Conservation (phyloP, 2,329 filamentous ascomycete genomes). For the Coniochaeta sp. region DNA sequence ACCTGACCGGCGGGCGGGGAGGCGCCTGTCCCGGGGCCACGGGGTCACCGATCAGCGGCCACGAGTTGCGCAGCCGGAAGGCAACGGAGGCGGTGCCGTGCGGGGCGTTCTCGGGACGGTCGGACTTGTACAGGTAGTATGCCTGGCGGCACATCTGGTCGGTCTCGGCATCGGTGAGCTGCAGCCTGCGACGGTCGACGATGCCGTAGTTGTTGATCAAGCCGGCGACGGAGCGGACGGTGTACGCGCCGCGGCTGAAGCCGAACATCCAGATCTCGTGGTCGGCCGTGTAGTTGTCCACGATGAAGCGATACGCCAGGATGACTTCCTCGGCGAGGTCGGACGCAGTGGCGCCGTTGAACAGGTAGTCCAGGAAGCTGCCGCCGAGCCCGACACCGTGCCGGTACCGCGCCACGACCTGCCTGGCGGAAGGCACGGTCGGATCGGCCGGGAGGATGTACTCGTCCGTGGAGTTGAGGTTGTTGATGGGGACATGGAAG, state of each 20-base stretch:
- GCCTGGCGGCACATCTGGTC: background rate
- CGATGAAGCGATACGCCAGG: constrained; percentile 8
- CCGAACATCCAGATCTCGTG: constrained; percentile 20
- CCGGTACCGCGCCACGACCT: background rate
- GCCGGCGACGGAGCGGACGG: constrained; percentile 16
- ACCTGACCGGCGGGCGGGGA: background rate
- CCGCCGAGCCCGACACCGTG: constrained; percentile 1
- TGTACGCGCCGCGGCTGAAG: constrained; percentile 18
- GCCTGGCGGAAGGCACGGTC: background rate
- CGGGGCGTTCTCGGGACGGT: background rate
- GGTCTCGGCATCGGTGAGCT: background rate
- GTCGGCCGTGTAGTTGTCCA: constrained; percentile 13
- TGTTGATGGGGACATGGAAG: background rate
- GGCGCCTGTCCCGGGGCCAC: background rate
- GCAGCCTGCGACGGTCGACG: constrained; percentile 2
- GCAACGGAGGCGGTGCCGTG: background rate
- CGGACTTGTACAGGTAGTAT: background rate
- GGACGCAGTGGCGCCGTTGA: background rate
- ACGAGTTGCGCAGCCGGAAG: background rate
- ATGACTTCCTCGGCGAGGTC: constrained; percentile 4
- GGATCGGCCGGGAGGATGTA: background rate
- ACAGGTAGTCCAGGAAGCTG: constrained; percentile 1
- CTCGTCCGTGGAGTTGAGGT: background rate
- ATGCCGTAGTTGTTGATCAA: constrained; percentile 24
- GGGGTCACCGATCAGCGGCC: background rate